These are phyloP conservation scores for Endothia cerciana DNA, from an alignment of 2,329 filamentous ascomycete species.

Conservation along the genomic window DNA sequence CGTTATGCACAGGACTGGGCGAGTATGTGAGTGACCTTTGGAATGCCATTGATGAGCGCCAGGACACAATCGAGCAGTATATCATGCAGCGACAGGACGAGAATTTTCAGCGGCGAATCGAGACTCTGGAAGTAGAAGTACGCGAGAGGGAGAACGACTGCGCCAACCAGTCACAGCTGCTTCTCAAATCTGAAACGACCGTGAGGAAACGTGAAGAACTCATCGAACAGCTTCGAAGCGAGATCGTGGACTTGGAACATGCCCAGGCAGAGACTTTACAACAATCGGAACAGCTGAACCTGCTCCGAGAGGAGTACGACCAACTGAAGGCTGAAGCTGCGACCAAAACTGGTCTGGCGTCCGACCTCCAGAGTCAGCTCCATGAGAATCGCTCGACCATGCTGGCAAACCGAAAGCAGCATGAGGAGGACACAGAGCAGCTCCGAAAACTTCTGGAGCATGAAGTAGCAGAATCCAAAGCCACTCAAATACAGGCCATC, in stretches of 20 bases:
- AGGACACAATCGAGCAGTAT: slow-evolving; percentile 29
- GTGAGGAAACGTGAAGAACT: slow-evolving; percentile 7
- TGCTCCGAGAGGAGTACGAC: slow-evolving; percentile 21
- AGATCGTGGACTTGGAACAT: slow-evolving; percentile 32
- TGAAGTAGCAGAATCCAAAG: slow-evolving; percentile 28
- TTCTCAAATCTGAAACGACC: background rate
- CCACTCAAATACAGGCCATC: slow-evolving; percentile 33
- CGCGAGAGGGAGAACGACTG: slow-evolving; percentile 13
- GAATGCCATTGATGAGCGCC: slow-evolving; percentile 25
- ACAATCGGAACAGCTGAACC: slow-evolving; percentile 24
- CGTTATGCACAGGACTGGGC: slow-evolving; percentile 9
- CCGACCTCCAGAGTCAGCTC: slow-evolving; percentile 32
- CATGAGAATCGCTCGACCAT: slow-evolving; percentile 26
- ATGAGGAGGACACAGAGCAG: slow-evolving; percentile 26
- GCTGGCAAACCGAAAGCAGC: slow-evolving; percentile 29
- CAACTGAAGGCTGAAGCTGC: slow-evolving; percentile 30
- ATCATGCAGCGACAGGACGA: slow-evolving; percentile 16
- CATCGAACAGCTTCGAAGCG: slow-evolving; percentile 24
- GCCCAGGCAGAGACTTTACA: slow-evolving; percentile 13
- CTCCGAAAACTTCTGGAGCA: slow-evolving; percentile 32
- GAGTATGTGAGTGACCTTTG: slow-evolving; percentile 22
- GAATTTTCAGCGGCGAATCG: slow-evolving; percentile 28
- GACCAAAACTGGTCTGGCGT: slow-evolving; percentile 25
- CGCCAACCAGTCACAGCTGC: background rate
- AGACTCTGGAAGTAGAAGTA: slow-evolving; percentile 26